Conservation (phyloP, 768 basidiomycete species). For the Phylloporus sp. region DNA sequence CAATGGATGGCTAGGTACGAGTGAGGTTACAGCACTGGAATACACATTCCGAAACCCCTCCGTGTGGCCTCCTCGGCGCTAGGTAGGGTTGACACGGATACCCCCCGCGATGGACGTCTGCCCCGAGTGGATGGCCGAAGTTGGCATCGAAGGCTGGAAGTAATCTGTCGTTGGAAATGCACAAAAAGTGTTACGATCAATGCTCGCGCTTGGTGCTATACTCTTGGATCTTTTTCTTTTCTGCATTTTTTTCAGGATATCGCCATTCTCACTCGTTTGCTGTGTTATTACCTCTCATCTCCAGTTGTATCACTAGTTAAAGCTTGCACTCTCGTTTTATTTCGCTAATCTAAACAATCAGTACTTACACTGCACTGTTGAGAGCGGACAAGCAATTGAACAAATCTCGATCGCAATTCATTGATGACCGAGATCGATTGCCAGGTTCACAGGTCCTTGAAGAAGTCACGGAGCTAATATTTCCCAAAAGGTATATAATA, state of each 20-base stretch:
- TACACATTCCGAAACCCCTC: not conserved
- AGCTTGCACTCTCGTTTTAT: not conserved
- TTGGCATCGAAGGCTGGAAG: slow-evolving; percentile 14
- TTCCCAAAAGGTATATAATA: too few relatives aligned
- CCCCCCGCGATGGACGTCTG: slow-evolving; percentile 12
- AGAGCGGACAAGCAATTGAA: too few relatives aligned
- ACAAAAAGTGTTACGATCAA: not conserved
- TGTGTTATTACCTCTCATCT: not conserved
- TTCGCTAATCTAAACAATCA: too few relatives aligned
- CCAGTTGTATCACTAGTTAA: not conserved
- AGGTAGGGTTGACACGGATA: not conserved
- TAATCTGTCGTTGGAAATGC: not conserved
- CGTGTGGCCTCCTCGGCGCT: not conserved
- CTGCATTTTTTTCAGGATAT: not conserved
- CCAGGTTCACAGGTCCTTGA: too few relatives aligned
- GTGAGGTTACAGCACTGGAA: slow-evolving; percentile 4
- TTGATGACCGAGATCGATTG: too few relatives aligned
- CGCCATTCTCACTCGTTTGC: not conserved
- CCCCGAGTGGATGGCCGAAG: slow-evolving; percentile 23
- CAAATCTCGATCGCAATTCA: too few relatives aligned
- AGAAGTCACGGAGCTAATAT: too few relatives aligned
- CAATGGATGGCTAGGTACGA: slow-evolving; percentile 16
- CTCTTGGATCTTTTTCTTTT: not conserved
- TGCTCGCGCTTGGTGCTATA: not conserved
- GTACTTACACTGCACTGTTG: too few relatives aligned